Evolutionary conservation across 2,329 filamentous ascomycete genomes (phyloP).

Genomic region (Exophiala lecanii-corni): DNA sequence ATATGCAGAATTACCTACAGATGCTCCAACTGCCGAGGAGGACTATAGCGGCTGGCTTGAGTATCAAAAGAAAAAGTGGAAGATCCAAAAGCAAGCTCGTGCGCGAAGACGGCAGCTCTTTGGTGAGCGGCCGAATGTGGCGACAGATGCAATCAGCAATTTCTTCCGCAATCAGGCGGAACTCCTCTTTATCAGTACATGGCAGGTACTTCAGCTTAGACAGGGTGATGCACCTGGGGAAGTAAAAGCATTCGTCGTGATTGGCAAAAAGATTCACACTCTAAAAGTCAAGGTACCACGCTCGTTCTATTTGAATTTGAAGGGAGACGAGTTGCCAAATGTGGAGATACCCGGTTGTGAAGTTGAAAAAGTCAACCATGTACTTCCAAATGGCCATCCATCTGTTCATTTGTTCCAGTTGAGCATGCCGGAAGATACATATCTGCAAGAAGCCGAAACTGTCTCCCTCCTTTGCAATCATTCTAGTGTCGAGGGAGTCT

Average conservation of each 20-base stretch:
- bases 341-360: conserved; percentile 80
- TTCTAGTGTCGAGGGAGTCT: conserved; percentile 88
- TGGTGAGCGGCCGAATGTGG: conserved; percentile 68
- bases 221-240: conserved; percentile 79
- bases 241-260: conserved; percentile 83
- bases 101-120: conserved; percentile 84
- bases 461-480: conserved; percentile 83
- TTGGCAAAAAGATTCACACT: conserved; percentile 84
- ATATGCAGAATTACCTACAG: conserved; percentile 72
- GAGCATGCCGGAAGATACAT: conserved; percentile 81
- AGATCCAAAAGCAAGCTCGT: conserved; percentile 88
- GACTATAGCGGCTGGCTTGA: conserved; percentile 84
- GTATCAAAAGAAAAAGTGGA: conserved; percentile 99
- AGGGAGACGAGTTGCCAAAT: conserved; percentile 79
- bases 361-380: conserved; percentile 90
- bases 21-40: conserved; percentile 78
- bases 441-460: conserved; percentile 77
- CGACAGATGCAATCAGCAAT: conserved; percentile 58
- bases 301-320: conserved; percentile 86
- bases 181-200: conserved; percentile 81
- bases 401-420: conserved; percentile 94
- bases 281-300: conserved; percentile 86
- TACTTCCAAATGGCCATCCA: conserved; percentile 87
- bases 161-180: conserved; percentile 92
- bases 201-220: conserved; percentile 87